Base-by-base conservation (phyloP, 495 filamentous ascomycete genomes). In the Aspergillus wentii region DNA sequence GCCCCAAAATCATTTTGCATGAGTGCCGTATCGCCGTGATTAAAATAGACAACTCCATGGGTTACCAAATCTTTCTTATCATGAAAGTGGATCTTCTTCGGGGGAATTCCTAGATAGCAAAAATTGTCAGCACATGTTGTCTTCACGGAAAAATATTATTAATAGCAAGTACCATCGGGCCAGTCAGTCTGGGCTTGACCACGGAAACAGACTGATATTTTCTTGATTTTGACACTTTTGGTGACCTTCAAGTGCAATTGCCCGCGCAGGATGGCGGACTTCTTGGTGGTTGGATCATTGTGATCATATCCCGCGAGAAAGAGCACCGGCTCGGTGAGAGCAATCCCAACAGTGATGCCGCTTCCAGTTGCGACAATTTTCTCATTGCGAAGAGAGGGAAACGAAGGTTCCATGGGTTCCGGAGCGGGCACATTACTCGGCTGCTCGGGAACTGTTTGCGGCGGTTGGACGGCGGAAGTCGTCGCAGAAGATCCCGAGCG, bases 221-320 rank as follows among this genome's bases (percentile, higher is more conserved):
- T 82, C 69, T 94, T 96, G 43, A 98, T 83, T 68, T 98, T 98
- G 26, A 88, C 81, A 49, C 81, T 83, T 61, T 97, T 98, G 27
- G 82, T 83, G 8, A 96, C 75, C 44, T 82, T 82, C 35, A 98
- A 57, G 55, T 85, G 80, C 38, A 98, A 62, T 54, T 80, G 88
- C 5, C 92, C 92, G 32, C 92, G 76, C 9, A 98, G 67, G 52
- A 98, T 85, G 5, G 94, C 83, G 8, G 86, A 88, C 17, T 80
- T 80, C 31, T 85, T 78, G 6, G 79, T 74, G 26, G 62, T 70
- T 17, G 74, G 70, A 35, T 86, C 83, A 41, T 81, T 76, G 31
- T 91, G 87, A 50, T 96, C 91, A 52, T 95, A 94, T 0, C 92
- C 91, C 31, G 88, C 85, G 20, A 97, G 71, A 57, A 86, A 98